phyloP scores from a whole-genome alignment of 2,329 filamentous ascomycete genomes.

The Tolypocladium guangdongense region DNA sequence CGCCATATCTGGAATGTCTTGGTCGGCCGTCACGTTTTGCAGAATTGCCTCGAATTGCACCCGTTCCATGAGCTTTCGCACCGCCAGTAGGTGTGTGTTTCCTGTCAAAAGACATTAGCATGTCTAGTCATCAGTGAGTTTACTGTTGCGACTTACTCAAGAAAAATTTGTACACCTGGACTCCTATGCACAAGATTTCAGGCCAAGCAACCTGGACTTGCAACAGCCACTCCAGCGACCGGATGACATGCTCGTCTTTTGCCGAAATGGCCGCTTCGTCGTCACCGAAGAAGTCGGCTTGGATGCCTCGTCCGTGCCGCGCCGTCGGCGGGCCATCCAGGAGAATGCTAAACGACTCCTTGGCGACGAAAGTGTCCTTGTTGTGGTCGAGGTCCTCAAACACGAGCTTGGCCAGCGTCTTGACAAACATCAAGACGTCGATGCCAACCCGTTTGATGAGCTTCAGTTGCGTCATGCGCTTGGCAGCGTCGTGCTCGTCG shows the following conservation, averaged over 20 bases:
- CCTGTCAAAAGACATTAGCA: slow-evolving; percentile 19
- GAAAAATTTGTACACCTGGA: slow-evolving; percentile 71
- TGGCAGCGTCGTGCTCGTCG: slow-evolving; percentile 53
- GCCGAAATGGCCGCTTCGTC: slow-evolving; percentile 40
- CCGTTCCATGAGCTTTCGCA: slow-evolving; percentile 39
- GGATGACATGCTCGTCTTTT: slow-evolving; percentile 62
- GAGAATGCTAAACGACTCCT: slow-evolving; percentile 39
- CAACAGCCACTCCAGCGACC: slow-evolving; percentile 75
- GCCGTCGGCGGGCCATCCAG: slow-evolving; percentile 22
- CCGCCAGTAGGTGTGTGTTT: slow-evolving; percentile 40
- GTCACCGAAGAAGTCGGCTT: slow-evolving; percentile 59
- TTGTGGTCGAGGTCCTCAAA: slow-evolving; percentile 33
- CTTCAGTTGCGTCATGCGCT: slow-evolving; percentile 57
- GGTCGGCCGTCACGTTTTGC: slow-evolving; percentile 22
- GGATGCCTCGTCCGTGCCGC: slow-evolving; percentile 49
- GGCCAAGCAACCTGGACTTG: slow-evolving; percentile 63
- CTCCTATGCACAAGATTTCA: slow-evolving; percentile 56
- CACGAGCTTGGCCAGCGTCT: slow-evolving; percentile 49
- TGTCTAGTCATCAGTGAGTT: too few relatives aligned
- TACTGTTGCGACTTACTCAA: slow-evolving; percentile 50
- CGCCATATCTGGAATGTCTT: slow-evolving; percentile 24
- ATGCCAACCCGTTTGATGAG: slow-evolving; percentile 68
- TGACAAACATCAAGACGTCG: slow-evolving; percentile 62
- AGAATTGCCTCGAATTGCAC: slow-evolving; percentile 40
- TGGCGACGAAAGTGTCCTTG: slow-evolving; percentile 23